Percentiles rank a stretch among this genome's conserved stretches.
These are phyloP conservation scores for Lodderomyces beijingensis DNA, from an alignment of 1,139 yeast species.

Conservation along the genomic window DNA sequence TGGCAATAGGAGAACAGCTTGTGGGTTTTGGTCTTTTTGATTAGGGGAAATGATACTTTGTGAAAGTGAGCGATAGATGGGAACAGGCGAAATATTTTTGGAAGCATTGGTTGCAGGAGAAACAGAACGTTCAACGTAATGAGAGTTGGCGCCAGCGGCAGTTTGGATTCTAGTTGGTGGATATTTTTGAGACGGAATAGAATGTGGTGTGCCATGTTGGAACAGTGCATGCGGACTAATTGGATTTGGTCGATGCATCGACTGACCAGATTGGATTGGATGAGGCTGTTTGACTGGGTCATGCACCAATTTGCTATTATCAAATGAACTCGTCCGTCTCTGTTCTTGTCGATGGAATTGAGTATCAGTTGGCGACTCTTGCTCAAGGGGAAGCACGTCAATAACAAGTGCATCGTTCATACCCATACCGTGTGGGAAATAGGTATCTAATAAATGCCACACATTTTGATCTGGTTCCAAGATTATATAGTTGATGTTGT, in stretches of 20 bases:
- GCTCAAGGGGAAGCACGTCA: conserved; percentile 21
- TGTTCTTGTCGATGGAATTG: no score
- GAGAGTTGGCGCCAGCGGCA: no score
- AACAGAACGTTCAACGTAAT: conserved; percentile 24
- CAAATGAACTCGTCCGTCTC: no score
- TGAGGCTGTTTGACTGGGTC: no score
- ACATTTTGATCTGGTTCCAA: conserved; percentile 66
- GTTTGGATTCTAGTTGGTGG: no score
- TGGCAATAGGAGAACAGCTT: conserved; percentile 43
- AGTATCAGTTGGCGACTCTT: conserved; percentile 1
- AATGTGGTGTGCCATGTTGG: no score
- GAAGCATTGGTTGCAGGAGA: conserved; percentile 28
- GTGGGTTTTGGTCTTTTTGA: conserved; percentile 8
- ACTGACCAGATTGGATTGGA: no score
- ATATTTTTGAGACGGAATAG: no score
- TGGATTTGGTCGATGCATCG: no score
- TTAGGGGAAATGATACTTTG: conserved; percentile 31
- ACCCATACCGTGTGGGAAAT: conserved; percentile 65
- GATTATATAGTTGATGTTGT: conserved; percentile 15
- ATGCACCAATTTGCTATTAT: no score
- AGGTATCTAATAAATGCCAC: conserved; percentile 53
- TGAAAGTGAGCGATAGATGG: conserved; percentile 33
- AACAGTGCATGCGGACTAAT: no score
- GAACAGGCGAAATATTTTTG: no score
- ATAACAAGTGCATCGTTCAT: conserved; percentile 65